Conservation (phyloP, 257 asterid species). For the Lantana camara region DNA sequence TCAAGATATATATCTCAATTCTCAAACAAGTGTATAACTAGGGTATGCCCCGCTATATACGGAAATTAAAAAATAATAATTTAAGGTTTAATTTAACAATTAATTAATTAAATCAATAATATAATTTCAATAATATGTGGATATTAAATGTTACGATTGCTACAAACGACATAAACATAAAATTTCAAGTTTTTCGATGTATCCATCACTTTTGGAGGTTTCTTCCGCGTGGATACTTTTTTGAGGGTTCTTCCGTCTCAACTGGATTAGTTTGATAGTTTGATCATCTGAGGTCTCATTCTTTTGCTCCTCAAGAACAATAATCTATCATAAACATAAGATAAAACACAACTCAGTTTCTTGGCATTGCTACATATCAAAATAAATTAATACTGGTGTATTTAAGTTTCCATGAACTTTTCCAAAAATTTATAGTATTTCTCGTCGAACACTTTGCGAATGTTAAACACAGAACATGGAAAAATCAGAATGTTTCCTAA, state of each 20-base stretch:
- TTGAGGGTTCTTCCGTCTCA: too few species aligned
- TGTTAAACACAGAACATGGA: neutral
- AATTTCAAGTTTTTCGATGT: conserved; percentile 90
- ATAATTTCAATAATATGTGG: too few species aligned
- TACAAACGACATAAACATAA: too few species aligned
- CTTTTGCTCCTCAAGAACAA: conserved; percentile 81
- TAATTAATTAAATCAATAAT: too few species aligned
- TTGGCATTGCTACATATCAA: conserved; percentile 6
- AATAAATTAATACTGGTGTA: neutral
- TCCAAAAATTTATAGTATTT: neutral
- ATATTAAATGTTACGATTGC: too few species aligned
- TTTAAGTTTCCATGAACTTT: neutral
- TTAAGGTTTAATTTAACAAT: too few species aligned
- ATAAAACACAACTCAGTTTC: neutral
- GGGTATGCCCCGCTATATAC: too few species aligned
- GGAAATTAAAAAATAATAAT: too few species aligned
- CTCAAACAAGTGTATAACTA: too few species aligned
- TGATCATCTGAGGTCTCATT: conserved; percentile 71
- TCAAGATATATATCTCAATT: too few species aligned
- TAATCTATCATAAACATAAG: conserved; percentile 43
- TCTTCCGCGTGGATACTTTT: too few species aligned
- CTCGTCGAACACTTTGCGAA: neutral
- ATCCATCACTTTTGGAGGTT: conserved; percentile 49
- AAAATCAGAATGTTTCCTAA: neutral
- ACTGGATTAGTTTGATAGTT: conserved; percentile 46